A percentile compares a stretch with the other conserved stretches of the same genome.
These are phyloP conservation scores for Amborella trichopoda DNA, from an alignment of 164 flowering plant species.

Conservation along the genomic window DNA sequence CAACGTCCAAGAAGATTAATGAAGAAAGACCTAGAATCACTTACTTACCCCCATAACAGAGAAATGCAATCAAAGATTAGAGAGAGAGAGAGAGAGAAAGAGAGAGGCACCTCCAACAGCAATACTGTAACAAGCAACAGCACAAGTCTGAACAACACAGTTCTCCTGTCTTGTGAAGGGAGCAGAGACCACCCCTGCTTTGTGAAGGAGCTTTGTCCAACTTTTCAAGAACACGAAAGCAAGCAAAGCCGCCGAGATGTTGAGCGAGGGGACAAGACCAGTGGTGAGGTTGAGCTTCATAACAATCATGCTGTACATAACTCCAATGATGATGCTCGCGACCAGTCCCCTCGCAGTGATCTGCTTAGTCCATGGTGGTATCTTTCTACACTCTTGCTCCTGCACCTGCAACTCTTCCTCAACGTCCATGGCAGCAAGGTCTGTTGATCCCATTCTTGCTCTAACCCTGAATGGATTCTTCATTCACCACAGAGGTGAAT, in stretches of 20 bases:
- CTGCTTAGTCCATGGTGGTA: constrained; percentile 70
- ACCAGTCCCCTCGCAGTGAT: constrained; percentile 62
- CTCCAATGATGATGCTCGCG: constrained; percentile 61
- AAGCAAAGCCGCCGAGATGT: constrained; percentile 87
- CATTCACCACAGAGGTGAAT: too few species aligned
- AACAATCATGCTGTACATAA: constrained; percentile 57
- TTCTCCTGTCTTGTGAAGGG: constrained; percentile 93
- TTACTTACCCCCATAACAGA: too few species aligned
- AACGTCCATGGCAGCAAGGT: too few species aligned
- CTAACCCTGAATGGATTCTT: too few species aligned
- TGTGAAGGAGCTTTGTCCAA: constrained; percentile 61
- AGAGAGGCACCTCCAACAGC: constrained; percentile 54
- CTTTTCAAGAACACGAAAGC: constrained; percentile 57
- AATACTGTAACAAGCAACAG: constrained; percentile 87
- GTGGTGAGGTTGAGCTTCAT: constrained; percentile 87
- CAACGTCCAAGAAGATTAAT: too few species aligned
- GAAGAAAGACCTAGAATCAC: too few species aligned
- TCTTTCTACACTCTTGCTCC: constrained; percentile 16
- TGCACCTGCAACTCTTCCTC: too few species aligned
- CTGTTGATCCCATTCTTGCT: too few species aligned
- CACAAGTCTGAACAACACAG: constrained; percentile 85
- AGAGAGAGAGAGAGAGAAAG: neutral
- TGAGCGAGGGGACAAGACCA: constrained; percentile 72
- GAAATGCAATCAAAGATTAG: too few species aligned
- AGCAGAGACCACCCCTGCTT: constrained; percentile 29